These are phyloP conservation scores for Zygnema circumcarinatum DNA, from an alignment of 139 green algal species.

Conservation along the genomic window DNA sequence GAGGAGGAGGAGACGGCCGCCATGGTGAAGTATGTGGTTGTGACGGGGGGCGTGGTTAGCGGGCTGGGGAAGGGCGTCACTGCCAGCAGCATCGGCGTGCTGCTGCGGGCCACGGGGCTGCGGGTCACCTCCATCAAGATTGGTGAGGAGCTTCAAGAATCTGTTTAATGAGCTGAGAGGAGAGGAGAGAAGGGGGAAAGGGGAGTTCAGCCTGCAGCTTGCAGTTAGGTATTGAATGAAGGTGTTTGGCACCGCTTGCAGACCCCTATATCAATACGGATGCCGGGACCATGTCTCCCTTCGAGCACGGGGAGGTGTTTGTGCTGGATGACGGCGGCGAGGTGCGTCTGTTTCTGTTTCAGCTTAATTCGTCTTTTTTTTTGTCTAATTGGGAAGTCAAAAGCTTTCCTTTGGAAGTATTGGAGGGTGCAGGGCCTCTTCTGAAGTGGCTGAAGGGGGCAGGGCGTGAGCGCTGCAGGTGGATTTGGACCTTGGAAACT, in stretches of 20 bases:
- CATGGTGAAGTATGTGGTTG: conserved; percentile 95
- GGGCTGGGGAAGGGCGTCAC: conserved; percentile 98
- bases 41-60: conserved; percentile 94
- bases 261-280: conserved; percentile 99
- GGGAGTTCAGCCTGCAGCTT: too few relatives aligned
- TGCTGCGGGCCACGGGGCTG: conserved; percentile 92
- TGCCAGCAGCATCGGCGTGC: conserved; percentile 90
- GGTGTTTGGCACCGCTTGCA: too few relatives aligned
- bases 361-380: conserved; percentile 22
- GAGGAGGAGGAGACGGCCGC: too few relatives aligned
- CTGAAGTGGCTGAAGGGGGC: too few relatives aligned
- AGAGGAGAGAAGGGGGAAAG: too few relatives aligned
- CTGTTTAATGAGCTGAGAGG: too few relatives aligned
- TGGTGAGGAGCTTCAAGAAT: conserved; percentile 66
- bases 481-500: conserved; percentile 98
- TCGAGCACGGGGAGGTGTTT: conserved; percentile 99
- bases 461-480: too few relatives aligned
- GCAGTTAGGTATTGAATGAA: too few relatives aligned
- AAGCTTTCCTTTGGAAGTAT: not conserved
- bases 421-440: too few relatives aligned
- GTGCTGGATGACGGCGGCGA: conserved; percentile 98
- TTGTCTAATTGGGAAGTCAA: conserved; percentile 10
- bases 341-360: conserved; percentile 68
- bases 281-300: conserved; percentile 98
- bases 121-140: conserved; percentile 97